Conservation (phyloP, 1,139 yeast species). For the Candida gigantensis region DNA sequence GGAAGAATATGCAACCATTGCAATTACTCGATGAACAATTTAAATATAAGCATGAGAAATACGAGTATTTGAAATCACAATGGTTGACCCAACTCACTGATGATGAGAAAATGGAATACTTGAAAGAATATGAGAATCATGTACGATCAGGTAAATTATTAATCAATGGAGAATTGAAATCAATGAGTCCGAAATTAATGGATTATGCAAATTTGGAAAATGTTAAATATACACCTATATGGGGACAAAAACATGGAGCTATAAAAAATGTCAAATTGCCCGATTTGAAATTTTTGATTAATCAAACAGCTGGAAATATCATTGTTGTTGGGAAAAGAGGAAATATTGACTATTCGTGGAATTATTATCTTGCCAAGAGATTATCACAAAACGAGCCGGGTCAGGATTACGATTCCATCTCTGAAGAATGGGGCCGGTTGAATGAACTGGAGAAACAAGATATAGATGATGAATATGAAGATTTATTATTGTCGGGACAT, state of each 20-base stretch:
- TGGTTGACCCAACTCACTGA: slow-evolving; percentile 32
- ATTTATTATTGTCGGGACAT: slow-evolving; percentile 29
- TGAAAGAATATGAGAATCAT: slow-evolving; percentile 28
- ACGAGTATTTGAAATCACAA: not conserved
- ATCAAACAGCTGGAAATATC: slow-evolving; percentile 9
- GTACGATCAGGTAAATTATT: slow-evolving; percentile 32
- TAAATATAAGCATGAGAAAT: slow-evolving; percentile 1
- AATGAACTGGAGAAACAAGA: slow-evolving; percentile 26
- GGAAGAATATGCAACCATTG: not conserved
- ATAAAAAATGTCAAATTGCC: not conserved
- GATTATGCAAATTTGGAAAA: not conserved
- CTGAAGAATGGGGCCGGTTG: too few relatives aligned
- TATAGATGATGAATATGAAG: slow-evolving; percentile 28
- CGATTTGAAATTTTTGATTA: slow-evolving; percentile 5
- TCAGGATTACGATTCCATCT: slow-evolving; percentile 19
- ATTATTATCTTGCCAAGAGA: slow-evolving; percentile 10
- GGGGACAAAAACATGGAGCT: not conserved
- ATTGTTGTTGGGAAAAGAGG: slow-evolving; percentile 4
- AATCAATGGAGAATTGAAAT: slow-evolving; percentile 29
- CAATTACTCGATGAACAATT: not conserved
- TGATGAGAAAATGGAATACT: slow-evolving; percentile 25
- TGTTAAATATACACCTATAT: not conserved
- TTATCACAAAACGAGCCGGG: not conserved
- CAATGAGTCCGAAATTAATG: slow-evolving; percentile 20
- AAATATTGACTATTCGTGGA: slow-evolving; percentile 6